These are phyloP conservation scores for Fusarium sp. DNA, from an alignment of 2,329 filamentous ascomycete species.

Conservation along the genomic window DNA sequence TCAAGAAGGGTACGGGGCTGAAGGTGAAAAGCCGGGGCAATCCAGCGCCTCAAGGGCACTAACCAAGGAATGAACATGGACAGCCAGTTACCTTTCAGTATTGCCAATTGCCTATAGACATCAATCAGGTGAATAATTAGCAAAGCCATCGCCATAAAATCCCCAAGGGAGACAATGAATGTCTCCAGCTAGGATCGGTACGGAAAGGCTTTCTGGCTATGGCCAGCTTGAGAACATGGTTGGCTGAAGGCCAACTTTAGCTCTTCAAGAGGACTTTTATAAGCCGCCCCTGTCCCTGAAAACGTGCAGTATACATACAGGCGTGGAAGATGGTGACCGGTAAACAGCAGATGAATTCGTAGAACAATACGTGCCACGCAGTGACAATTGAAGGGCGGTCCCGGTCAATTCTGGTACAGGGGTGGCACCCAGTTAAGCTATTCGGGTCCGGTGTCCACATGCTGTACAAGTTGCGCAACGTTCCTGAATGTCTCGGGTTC, in stretches of 20 bases:
- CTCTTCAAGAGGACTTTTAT: conserved; percentile 8
- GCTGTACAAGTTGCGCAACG: conserved; percentile 25
- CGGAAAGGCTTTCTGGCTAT: conserved; percentile 16
- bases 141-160: conserved; percentile 21
- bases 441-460: conserved; percentile 8
- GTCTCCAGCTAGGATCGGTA: conserved; percentile 21
- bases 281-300: conserved; percentile 28
- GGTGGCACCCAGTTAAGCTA: background rate
- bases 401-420: conserved; percentile 23
- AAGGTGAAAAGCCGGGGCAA: conserved; percentile 24
- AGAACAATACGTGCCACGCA: background rate
- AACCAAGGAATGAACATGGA: background rate
- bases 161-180: conserved; percentile 6
- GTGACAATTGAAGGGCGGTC: conserved; percentile 24
- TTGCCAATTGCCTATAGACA: conserved; percentile 5
- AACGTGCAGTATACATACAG: background rate
- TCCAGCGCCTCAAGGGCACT: conserved; percentile 25
- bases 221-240: conserved; percentile 17
- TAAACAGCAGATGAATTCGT: background rate
- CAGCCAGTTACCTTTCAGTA: conserved; percentile 23
- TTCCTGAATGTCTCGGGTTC: conserved; percentile 28
- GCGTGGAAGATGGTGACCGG: conserved; percentile 5
- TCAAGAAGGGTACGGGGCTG: conserved; percentile 8
- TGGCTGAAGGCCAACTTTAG: conserved; percentile 18
- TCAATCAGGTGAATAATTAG: conserved; percentile 12